These are phyloP conservation scores for Rhizopus delemar DNA, from an alignment of 371 early-diverging fungal species.

Conservation along the genomic window DNA sequence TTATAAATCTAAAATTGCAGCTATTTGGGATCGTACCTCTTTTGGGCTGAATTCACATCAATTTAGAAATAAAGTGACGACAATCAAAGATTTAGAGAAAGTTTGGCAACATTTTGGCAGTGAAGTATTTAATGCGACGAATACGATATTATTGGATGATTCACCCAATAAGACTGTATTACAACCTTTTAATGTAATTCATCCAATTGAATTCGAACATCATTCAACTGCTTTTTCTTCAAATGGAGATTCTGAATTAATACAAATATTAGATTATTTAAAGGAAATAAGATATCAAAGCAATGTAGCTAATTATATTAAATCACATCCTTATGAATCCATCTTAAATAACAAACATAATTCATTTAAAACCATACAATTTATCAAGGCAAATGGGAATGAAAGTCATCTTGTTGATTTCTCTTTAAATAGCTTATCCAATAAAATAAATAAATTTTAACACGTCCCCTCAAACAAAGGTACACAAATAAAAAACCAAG, in stretches of 20 bases:
- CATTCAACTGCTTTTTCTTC: conserved; percentile 11
- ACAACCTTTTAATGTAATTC: conserved; percentile 67
- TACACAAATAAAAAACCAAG: no score
- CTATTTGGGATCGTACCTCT: conserved; percentile 63
- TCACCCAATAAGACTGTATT: conserved; percentile 59
- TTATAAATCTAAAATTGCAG: conserved; percentile 38
- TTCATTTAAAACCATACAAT: conserved; percentile 2
- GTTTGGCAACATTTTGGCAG: conserved; percentile 45
- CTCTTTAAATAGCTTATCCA: not conserved
- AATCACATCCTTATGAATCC: conserved; percentile 40
- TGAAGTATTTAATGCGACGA: conserved; percentile 58
- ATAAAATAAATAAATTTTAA: not conserved
- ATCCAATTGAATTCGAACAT: conserved; percentile 33
- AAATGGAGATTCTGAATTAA: conserved; percentile 52
- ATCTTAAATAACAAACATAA: not conserved
- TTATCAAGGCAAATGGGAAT: not conserved
- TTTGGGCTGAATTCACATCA: conserved; percentile 50
- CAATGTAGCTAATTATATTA: conserved; percentile 58
- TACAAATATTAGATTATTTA: conserved; percentile 52
- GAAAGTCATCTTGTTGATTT: conserved; percentile 7
- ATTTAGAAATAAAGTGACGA: conserved; percentile 54
- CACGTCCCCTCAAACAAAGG: not conserved
- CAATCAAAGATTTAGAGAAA: conserved; percentile 65
- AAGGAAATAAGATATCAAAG: conserved; percentile 39
- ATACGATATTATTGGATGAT: conserved; percentile 73